Base-by-base conservation (phyloP, 306 rosid species). In the Cucumis melo region DNA sequence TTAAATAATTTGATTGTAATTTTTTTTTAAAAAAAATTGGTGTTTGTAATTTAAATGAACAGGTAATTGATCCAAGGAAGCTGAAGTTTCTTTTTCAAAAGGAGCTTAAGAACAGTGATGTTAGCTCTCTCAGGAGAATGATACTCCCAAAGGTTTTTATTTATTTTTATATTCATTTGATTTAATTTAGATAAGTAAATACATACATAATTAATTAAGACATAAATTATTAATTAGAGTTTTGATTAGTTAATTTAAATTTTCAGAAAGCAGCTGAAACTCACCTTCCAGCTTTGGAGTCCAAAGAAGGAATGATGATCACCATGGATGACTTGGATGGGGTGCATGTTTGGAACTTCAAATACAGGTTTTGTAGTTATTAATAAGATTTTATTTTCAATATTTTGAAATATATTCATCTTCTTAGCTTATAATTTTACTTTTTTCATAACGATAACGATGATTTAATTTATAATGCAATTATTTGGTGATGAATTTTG, bases 91-190 rank as follows among this genome's bases (percentile, higher is more conserved):
- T 94, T 59, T 94, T 94, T 78, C 89, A 91, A 59, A 94, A 94
- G 84, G 97, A 91, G 86, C 89, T 94, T 15, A 94, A 81, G 83
- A 91, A 90, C 87, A 94, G 98, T 58, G 98, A 94, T 60, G 98
- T 94, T 67, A 89, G 93, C 84, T 86, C 96, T 79, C 96, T 94
- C 5, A 87, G 92, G 83, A 88, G 97, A 79, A 90, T 94, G 97
- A 70, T 94, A 46, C 91, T 94, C 68, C 98, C 98, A 41, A 94
- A 94, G 98, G 98, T 91, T 67, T 21, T 12, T 17, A 6, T 51
- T 14, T 27, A 0, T 27, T 1, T 50, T 50, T 48, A 48, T 51
- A 51, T 51, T 15, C 19, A 48, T 50, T 3, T 50, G 17, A 0
- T 50, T 50, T 50, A 14, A 50, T 50, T 50, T 48, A 3, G 7